These are phyloP conservation scores for Tricharina praecox DNA, from an alignment of 495 filamentous ascomycete genomes.

Conservation along the genomic window DNA sequence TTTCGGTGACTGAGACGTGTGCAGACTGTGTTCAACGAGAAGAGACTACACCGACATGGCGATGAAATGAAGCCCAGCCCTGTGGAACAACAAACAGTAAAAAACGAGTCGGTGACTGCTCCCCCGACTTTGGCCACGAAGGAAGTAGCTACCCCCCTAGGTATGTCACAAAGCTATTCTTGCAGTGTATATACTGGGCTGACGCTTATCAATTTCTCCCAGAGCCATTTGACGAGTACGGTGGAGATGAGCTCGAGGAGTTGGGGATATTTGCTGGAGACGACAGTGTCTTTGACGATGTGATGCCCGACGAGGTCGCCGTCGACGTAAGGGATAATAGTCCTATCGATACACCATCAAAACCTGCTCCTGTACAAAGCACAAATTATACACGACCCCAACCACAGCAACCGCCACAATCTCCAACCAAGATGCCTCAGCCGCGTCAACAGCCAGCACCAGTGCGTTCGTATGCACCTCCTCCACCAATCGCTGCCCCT, in stretches of 20 bases:
- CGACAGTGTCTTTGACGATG: constrained; percentile 15
- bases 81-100: neutral
- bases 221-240: constrained; percentile 21
- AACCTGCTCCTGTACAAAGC: constrained; percentile 1
- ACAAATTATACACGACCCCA: constrained; percentile 5
- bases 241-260: constrained; percentile 26
- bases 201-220: neutral
- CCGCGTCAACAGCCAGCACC: neutral
- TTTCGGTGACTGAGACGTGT: neutral
- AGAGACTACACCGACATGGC: constrained; percentile 16
- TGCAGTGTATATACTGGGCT: neutral
- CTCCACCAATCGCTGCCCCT: constrained; percentile 4
- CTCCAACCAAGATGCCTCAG: neutral
- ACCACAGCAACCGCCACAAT: neutral
- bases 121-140: neutral
- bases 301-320: constrained; percentile 21
- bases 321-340: constrained; percentile 8
- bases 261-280: constrained; percentile 21
- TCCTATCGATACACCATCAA: neutral
- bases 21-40: constrained; percentile 20
- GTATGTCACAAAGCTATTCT: neutral
- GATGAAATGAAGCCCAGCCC: constrained; percentile 4
- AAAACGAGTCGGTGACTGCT: neutral
- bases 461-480: neutral
- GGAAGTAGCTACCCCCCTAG: neutral